Percentiles rank a stretch among this genome's conserved stretches.
Conservation (phyloP, 495 filamentous ascomycete species). For the Xylaria sp. region DNA sequence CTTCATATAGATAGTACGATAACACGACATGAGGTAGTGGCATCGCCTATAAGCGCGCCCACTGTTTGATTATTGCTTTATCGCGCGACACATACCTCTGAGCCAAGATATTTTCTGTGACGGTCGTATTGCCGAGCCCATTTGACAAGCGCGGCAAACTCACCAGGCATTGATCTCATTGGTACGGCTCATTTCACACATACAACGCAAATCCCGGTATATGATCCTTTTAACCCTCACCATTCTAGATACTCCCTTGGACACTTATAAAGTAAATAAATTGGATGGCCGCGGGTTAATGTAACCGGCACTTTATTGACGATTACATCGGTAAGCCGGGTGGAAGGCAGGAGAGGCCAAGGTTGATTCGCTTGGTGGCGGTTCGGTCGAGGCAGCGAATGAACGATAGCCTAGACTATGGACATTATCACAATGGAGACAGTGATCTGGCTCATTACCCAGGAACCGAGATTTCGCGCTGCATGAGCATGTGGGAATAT, state of each 20-base stretch:
- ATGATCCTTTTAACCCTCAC: constrained; percentile 21
- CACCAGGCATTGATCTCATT: constrained; percentile 19
- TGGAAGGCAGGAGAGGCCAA: constrained; percentile 1
- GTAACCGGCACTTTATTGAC: constrained; percentile 15
- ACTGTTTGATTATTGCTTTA: neutral
- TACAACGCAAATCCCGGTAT: constrained; percentile 12
- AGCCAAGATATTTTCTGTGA: neutral
- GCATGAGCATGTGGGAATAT: neutral
- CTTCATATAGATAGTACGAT: neutral
- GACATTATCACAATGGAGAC: neutral
- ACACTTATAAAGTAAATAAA: constrained; percentile 16
- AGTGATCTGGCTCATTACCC: neutral
- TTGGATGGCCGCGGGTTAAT: constrained; percentile 14
- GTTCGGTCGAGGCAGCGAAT: constrained; percentile 8
- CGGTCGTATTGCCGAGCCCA: constrained; percentile 8
- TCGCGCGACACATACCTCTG: no score
- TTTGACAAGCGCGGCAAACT: constrained; percentile 12
- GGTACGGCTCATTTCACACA: constrained; percentile 24
- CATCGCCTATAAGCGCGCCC: constrained; percentile 18
- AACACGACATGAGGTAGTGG: neutral
- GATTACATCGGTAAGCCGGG: constrained; percentile 7
- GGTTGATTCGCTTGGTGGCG: neutral
- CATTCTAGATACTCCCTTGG: constrained; percentile 20
- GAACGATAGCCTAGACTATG: neutral
- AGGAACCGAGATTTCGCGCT: constrained; percentile 1